Conservation (phyloP, 345 rosid species). For the Eucalyptus lansdowneana region DNA sequence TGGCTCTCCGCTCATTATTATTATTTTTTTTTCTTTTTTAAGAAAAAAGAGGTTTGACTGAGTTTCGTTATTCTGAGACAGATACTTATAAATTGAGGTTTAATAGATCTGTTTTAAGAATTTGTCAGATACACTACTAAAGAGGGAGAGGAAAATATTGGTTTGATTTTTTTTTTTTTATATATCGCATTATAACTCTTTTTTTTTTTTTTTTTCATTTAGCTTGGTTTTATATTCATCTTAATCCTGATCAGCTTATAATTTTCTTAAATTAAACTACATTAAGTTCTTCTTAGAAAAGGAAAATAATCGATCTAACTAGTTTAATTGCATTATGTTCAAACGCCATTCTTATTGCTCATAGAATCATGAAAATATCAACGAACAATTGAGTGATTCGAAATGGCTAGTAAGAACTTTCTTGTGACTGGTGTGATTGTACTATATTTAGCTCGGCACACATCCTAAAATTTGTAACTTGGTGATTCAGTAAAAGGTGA, state of each 20-base stretch:
- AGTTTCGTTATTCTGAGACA: background rate
- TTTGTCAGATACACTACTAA: too few relatives aligned
- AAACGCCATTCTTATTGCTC: fast-evolving
- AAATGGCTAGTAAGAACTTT: too few relatives aligned
- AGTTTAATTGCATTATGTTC: background rate
- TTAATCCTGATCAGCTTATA: fast-evolving
- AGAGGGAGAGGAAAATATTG: background rate
- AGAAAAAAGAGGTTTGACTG: too few relatives aligned
- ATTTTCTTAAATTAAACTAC: fast-evolving
- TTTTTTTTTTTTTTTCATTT: too few relatives aligned
- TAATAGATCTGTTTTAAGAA: background rate
- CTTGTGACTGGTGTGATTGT: fast-evolving
- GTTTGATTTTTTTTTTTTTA: too few relatives aligned
- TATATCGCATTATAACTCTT: fast-evolving
- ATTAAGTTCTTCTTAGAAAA: too few relatives aligned
- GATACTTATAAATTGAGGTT: background rate
- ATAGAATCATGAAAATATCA: background rate
- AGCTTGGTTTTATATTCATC: background rate
- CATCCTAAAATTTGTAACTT: too few relatives aligned
- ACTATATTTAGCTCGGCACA: fast-evolving
- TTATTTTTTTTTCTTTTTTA: fast-evolving
- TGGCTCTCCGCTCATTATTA: background rate
- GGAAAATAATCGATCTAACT: background rate
- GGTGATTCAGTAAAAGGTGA: background rate
- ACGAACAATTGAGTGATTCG: background rate